A percentile compares a stretch with the other conserved stretches of the same genome.
These are phyloP conservation scores for Obelidium mucronatum DNA, from an alignment of 192 early-diverging fungal species.

Conservation along the genomic window DNA sequence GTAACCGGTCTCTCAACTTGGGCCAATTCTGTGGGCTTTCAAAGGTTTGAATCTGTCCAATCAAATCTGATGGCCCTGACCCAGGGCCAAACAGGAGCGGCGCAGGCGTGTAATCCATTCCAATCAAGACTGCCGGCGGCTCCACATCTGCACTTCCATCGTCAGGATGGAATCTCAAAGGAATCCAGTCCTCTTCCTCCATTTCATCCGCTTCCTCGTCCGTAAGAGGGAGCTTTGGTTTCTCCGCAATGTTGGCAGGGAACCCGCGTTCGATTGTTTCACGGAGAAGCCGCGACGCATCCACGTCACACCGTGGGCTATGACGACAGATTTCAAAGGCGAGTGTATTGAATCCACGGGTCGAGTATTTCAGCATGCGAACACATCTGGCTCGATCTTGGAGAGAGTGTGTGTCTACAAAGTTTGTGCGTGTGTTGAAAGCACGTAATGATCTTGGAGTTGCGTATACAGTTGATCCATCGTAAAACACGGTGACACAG, in stretches of 20 bases:
- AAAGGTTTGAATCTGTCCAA: conserved; percentile 27
- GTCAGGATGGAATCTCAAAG: conserved; percentile 17
- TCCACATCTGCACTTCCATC: conserved; percentile 9
- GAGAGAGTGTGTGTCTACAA: conserved; percentile 34
- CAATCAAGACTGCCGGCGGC: conserved; percentile 12
- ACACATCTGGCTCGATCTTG: conserved; percentile 17
- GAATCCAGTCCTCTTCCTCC: conserved; percentile 2
- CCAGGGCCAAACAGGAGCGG: conserved; percentile 24
- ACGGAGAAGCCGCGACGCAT: conserved; percentile 14
- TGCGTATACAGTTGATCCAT: conserved; percentile 45
- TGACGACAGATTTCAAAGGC: conserved; percentile 39
- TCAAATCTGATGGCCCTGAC: conserved; percentile 8
- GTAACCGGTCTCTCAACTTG: conserved; percentile 11
- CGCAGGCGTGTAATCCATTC: conserved; percentile 31
- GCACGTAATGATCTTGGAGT: conserved; percentile 35
- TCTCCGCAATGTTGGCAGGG: background rate
- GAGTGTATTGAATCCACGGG: conserved; percentile 35
- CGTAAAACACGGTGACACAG: conserved; percentile 37
- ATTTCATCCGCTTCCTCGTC: background rate
- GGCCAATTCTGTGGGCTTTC: background rate
- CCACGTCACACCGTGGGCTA: conserved; percentile 21
- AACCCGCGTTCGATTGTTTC: conserved; percentile 24
- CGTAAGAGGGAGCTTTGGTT: no score
- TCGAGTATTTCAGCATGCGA: conserved; percentile 37
- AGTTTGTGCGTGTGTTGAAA: conserved; percentile 47